Conservation (phyloP, 176 grass and related monocot genomes). For the Phragmites australis region DNA sequence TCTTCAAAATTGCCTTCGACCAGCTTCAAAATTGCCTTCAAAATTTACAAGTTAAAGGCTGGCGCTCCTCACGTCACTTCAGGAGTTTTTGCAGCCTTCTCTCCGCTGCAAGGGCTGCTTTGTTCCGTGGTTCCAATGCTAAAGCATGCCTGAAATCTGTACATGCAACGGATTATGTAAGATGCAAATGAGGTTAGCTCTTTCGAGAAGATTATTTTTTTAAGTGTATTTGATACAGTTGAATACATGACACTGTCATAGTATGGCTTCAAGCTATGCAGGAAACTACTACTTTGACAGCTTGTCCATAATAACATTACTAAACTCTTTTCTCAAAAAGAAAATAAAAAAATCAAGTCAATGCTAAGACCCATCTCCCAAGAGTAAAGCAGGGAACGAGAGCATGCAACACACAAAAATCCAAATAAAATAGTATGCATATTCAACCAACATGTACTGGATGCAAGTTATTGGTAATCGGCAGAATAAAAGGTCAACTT, state of each 20-base stretch:
- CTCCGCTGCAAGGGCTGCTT: conserved; percentile 79
- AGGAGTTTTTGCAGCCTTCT: conserved; percentile 71
- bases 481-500: conserved; percentile 23
- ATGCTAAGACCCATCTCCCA: neutral
- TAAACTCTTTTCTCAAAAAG: neutral
- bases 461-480: neutral
- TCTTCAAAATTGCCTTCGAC: conserved; percentile 18
- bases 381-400: neutral
- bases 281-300: neutral
- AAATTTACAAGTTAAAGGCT: neutral
- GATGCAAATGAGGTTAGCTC: neutral
- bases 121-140: conserved; percentile 93
- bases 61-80: conserved; percentile 30
- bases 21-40: too few relatives aligned
- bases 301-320: neutral
- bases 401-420: neutral
- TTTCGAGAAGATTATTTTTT: neutral
- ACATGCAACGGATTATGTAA: conserved; percentile 1
- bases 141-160: conserved; percentile 93
- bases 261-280: neutral
- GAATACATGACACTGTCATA: neutral
- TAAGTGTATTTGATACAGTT: neutral
- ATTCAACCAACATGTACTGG: neutral
- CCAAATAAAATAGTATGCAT: neutral
- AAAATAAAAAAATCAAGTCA: neutral